Percentiles rank a stretch among this genome's conserved stretches.
These are phyloP conservation scores for Penicillium sp. DNA, from an alignment of 2,329 filamentous ascomycete species.

Conservation along the genomic window DNA sequence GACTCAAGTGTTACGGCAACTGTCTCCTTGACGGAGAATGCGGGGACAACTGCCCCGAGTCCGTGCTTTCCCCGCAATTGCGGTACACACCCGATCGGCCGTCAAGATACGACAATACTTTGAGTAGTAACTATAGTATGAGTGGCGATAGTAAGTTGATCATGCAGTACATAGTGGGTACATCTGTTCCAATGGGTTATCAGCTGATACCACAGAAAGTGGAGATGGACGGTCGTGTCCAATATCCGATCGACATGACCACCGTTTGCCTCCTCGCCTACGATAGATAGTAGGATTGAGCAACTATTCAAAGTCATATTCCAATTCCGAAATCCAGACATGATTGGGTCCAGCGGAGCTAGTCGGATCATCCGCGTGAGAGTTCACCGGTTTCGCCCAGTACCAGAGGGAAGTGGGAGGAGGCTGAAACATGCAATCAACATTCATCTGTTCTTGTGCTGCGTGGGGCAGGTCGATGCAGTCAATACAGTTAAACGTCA, in stretches of 20 bases:
- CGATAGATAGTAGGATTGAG: too few species aligned
- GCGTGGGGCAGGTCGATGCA: not conserved
- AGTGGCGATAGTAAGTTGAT: not conserved
- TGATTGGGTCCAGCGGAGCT: not conserved
- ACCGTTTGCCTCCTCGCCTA: not conserved
- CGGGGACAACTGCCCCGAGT: conserved; percentile 16
- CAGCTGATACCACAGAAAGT: not conserved
- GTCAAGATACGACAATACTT: not conserved
- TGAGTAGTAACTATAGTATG: too few species aligned
- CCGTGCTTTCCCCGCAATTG: conserved; percentile 35
- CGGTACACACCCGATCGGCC: not conserved
- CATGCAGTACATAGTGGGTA: conserved; percentile 3
- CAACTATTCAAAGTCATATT: too few species aligned
- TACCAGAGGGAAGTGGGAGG: too few species aligned
- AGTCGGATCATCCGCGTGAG: not conserved
- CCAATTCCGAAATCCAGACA: not conserved
- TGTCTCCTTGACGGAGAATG: conserved; percentile 4
- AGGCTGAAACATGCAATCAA: too few species aligned
- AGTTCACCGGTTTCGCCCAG: too few species aligned
- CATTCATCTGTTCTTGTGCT: too few species aligned
- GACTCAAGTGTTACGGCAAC: too few species aligned
- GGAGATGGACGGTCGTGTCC: not conserved
- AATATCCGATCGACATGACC: not conserved
- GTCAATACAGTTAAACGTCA: not conserved
- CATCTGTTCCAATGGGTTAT: not conserved